A percentile compares a stretch with the other conserved stretches of the same genome.
These are phyloP conservation scores for Bathelium albidoporum DNA, from an alignment of 495 filamentous ascomycete species.

Conservation along the genomic window DNA sequence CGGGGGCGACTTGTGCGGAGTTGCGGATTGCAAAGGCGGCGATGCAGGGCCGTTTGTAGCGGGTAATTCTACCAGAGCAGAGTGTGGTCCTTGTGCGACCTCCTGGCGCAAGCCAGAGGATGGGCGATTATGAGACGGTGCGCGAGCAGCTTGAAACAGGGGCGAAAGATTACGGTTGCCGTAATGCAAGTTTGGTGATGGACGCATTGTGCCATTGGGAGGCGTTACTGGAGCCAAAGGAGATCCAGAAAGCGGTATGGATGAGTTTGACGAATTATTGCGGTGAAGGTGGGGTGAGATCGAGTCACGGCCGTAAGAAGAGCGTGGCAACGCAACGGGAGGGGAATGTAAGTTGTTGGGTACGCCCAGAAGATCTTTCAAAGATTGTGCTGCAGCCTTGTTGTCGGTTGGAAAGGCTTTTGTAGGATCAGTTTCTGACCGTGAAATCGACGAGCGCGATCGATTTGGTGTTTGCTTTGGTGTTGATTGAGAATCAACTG, in stretches of 20 bases:
- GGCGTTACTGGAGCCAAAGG: neutral
- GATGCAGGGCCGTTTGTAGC: neutral
- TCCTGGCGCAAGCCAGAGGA: constrained; percentile 20
- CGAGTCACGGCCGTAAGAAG: neutral
- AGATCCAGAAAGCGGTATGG: neutral
- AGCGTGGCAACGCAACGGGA: neutral
- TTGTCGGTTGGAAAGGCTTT: neutral
- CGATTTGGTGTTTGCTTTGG: neutral
- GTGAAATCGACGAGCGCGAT: constrained; percentile 6
- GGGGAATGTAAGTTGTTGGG: neutral
- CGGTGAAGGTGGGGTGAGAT: neutral
- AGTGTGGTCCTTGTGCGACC: constrained; percentile 2
- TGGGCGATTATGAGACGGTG: constrained; percentile 7
- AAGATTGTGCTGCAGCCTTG: constrained; percentile 13
- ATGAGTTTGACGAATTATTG: neutral
- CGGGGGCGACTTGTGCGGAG: neutral
- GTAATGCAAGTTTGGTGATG: constrained; percentile 20
- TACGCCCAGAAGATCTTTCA: constrained; percentile 18
- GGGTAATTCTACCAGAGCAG: neutral
- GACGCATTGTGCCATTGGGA: neutral
- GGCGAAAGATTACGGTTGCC: constrained; percentile 33
- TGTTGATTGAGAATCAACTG: neutral
- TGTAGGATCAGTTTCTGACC: constrained; percentile 17
- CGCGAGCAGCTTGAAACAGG: constrained; percentile 27
- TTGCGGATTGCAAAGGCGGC: neutral